Evolutionary conservation across 2,329 filamentous ascomycete genomes (phyloP), one percentile per base, ranked within the genome.

Genomic region (Fragosphaeria purpurea): DNA sequence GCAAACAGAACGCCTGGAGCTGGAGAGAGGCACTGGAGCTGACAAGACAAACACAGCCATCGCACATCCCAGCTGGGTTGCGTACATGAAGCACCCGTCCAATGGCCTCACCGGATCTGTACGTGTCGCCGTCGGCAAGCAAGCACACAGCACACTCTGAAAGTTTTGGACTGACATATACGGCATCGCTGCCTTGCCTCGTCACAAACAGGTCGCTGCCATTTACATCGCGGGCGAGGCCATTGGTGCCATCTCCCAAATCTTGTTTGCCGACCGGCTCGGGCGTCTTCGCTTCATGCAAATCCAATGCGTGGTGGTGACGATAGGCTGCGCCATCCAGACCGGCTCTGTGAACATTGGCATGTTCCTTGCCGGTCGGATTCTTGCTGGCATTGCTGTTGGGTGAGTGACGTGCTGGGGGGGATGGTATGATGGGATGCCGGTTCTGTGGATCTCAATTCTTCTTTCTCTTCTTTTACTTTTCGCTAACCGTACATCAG

Each of bases 171-270:
- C 35, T 37, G 35, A 37, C 35, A 37, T 37, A 22, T 22, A 22
- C 3, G 22, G 22, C 22, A 22, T 22, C 22, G 22, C 22, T 22
- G 7, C 35, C 12, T 47, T 39, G 2, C 41, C 4, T 6, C 39
- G 30, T 32, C 6, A 47, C 7, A 7, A 37, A 37, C 11, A 70
- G 65, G 76, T 80, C 2, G 76, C 79, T 4, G 68, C 77, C 6
- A 72, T 79, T 4, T 81, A 80, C 57, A 78, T 81, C 53, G 77
- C 77, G 6, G 78, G 78, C 33, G 77, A 82, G 61, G 75, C 75
- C 10, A 62, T 74, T 5, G 77, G 78, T 1, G 74, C 77, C 12
- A 53, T 78, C 7, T 65, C 65, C 1, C 77, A 80, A 57, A 79
- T 73, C 4, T 66, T 70, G 5, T 62, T 79, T 13, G 77, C 70